Evolutionary conservation across 768 basidiomycete genomes (phyloP).

Genomic region (Auricularia sp.): DNA sequence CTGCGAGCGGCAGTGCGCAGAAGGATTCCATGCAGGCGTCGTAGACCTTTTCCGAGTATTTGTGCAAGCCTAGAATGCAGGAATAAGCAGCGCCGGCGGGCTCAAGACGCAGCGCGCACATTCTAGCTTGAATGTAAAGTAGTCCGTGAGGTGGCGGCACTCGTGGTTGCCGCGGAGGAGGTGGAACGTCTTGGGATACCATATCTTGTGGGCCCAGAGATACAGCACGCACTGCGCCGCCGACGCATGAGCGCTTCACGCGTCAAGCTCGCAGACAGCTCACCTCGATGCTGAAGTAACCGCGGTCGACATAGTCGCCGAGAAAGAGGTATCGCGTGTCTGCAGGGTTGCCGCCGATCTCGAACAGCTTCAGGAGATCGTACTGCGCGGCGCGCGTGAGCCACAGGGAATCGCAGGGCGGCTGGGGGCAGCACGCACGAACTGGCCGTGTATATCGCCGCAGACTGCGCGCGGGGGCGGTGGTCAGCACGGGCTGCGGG

Average conservation of each 20-base stretch:
- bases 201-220: constrained; percentile 86
- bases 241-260: neutral
- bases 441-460: constrained; percentile 97
- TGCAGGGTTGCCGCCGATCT: constrained; percentile 77
- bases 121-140: constrained; percentile 98
- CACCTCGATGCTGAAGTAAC: constrained; percentile 80
- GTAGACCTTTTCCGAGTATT: constrained; percentile 79
- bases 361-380: constrained; percentile 96
- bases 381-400: constrained; percentile 41
- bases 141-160: constrained; percentile 92
- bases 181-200: constrained; percentile 71
- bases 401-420: neutral
- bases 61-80: constrained; percentile 61
- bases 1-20: constrained; percentile 80
- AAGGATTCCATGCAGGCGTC: constrained; percentile 89
- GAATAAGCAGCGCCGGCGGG: neutral
- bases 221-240: constrained; percentile 69
- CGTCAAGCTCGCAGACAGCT: constrained; percentile 8
- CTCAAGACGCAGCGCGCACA: constrained; percentile 37
- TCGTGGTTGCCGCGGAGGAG: constrained; percentile 94
- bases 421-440: constrained; percentile 37
- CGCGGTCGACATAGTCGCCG: constrained; percentile 96
- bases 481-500: neutral
- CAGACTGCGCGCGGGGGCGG: constrained; percentile 46
- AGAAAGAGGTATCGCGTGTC: constrained; percentile 88